Conservation (phyloP, 108 stramenopile genomes). For the Nitzschia sp. region DNA sequence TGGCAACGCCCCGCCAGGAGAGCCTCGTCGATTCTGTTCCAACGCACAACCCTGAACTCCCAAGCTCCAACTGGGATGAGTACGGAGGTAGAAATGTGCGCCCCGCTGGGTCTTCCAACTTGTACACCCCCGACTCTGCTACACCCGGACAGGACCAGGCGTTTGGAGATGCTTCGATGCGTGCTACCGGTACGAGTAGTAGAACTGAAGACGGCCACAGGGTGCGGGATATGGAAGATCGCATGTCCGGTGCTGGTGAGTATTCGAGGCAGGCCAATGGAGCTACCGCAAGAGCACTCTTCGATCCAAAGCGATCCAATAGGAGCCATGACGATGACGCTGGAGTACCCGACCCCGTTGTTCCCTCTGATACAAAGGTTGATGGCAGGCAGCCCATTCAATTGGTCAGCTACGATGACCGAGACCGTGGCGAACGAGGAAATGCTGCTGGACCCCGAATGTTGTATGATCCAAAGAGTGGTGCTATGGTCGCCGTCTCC, state of each 20-base stretch:
- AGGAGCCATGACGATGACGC: background rate
- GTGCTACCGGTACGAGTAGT: constrained; percentile 43
- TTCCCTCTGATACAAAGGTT: background rate
- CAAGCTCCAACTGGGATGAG: constrained; percentile 45
- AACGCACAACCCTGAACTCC: background rate
- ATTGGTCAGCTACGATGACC: constrained; percentile 67
- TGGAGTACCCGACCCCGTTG: background rate
- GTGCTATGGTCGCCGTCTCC: constrained; percentile 76
- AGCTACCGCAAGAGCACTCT: constrained; percentile 31
- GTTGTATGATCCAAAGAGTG: constrained; percentile 87
- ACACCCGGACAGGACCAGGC: constrained; percentile 58
- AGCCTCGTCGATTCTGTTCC: background rate
- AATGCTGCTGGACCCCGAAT: constrained; percentile 60
- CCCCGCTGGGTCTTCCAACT: constrained; percentile 6
- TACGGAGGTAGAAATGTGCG: constrained; percentile 45
- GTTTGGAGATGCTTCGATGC: constrained; percentile 59
- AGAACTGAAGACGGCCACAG: constrained; percentile 50
- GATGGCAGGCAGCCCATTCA: constrained; percentile 51
- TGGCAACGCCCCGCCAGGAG: background rate
- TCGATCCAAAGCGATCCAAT: constrained; percentile 58
- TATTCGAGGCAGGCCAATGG: background rate
- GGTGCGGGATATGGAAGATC: constrained; percentile 64
- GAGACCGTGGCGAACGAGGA: constrained; percentile 63
- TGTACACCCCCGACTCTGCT: constrained; percentile 25
- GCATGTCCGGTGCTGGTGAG: constrained; percentile 31